A percentile compares a stretch with the other conserved stretches of the same genome.
phyloP scores from a whole-genome alignment of 1,284 basidiomycete species.

The Ustilago esculenta region DNA sequence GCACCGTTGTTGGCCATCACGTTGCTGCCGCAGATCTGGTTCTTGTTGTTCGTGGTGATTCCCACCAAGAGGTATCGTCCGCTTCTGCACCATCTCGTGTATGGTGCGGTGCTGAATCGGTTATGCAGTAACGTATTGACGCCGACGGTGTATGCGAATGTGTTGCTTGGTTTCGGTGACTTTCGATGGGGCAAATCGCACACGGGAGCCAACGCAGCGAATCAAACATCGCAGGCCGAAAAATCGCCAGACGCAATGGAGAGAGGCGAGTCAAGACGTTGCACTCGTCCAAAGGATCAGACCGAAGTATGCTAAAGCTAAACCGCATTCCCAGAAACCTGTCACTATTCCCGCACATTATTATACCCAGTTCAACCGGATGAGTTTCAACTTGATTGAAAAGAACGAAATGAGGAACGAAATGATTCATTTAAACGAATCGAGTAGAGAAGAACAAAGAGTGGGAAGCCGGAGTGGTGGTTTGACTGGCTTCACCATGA shows the following conservation, averaged over 20 bases:
- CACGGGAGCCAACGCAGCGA: conserved; percentile 19
- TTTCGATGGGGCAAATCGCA: conserved; percentile 34
- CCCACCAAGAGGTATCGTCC: conserved; percentile 19
- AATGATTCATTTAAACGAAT: too few species aligned
- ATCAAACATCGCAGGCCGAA: background rate
- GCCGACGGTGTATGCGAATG: conserved; percentile 31
- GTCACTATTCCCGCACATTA: too few species aligned
- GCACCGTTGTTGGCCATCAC: conserved; percentile 27
- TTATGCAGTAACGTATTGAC: conserved; percentile 23
- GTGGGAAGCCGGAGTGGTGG: too few species aligned
- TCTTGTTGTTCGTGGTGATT: conserved; percentile 19
- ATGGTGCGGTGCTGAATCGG: conserved; percentile 21
- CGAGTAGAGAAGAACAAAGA: too few species aligned
- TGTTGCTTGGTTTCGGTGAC: conserved; percentile 28
- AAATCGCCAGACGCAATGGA: conserved; percentile 11
- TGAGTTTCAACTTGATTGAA: too few species aligned
- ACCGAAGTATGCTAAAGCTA: conserved; percentile 21
- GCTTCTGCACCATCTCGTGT: conserved; percentile 14
- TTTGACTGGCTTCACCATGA: too few species aligned
- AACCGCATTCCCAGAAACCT: too few species aligned
- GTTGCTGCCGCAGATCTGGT: conserved; percentile 35
- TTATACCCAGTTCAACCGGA: too few species aligned
- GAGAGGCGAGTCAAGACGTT: conserved; percentile 8
- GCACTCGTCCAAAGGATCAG: conserved; percentile 18
- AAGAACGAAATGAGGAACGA: too few species aligned